phyloP scores from a whole-genome alignment of 257 asterid genomes.

The Penstemon barbatus region DNA sequence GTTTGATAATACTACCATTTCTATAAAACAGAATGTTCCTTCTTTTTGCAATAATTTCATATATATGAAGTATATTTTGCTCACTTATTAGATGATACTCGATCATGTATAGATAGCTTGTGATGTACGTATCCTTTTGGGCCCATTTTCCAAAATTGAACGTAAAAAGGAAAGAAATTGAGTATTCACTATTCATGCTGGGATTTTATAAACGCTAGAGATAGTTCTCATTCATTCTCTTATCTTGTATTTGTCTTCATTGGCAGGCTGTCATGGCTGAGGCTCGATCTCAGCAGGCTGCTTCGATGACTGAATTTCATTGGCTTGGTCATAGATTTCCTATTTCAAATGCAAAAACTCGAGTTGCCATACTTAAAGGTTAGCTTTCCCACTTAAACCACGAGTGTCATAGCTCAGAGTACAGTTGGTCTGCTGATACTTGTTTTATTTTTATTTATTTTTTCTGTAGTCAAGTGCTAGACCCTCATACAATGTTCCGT shows the following conservation, averaged over 20 bases:
- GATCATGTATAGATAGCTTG: too few relatives aligned
- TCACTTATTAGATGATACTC: neutral
- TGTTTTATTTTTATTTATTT: neutral
- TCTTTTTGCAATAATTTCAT: neutral
- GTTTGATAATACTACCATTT: neutral
- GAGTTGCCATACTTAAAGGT: slow-evolving; percentile 93
- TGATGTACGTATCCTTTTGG: neutral
- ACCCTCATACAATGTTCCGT: neutral
- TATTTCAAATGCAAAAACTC: slow-evolving; percentile 89
- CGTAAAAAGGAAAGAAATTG: neutral
- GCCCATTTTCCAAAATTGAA: neutral
- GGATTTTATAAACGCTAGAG: slow-evolving; percentile 3
- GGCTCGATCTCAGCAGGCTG: slow-evolving; percentile 98
- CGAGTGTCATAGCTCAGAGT: slow-evolving; percentile 39
- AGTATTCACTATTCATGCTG: neutral
- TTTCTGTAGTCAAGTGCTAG: neutral
- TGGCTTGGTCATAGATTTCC: slow-evolving; percentile 95
- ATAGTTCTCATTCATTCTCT: slow-evolving; percentile 20
- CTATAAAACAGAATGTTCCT: slow-evolving; percentile 17
- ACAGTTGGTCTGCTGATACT: neutral
- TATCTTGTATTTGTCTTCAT: slow-evolving; percentile 30
- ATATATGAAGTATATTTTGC: neutral
- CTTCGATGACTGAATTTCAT: slow-evolving; percentile 88
- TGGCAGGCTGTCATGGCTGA: slow-evolving; percentile 95
- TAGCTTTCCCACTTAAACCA: slow-evolving; percentile 12